A percentile compares a stretch with the other conserved stretches of the same genome.
phyloP scores from a whole-genome alignment of 345 rosid genomes.

The Sonneratia alba region DNA sequence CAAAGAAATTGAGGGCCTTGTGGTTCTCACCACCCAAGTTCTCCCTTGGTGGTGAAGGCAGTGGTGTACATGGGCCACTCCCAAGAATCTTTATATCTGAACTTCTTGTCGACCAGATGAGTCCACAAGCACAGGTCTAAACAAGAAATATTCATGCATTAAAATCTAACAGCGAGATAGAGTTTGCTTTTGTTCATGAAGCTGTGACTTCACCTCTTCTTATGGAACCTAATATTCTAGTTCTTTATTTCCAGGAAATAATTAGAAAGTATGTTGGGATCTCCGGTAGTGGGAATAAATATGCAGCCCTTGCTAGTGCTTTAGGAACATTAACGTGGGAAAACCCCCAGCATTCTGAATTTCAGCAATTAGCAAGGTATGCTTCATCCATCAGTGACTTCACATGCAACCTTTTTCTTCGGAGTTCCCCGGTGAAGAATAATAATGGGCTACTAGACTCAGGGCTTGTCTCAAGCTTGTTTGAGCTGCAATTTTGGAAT shows the following conservation, averaged over 20 bases:
- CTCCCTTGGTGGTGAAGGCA: constrained; percentile 29
- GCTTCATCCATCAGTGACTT: neutral
- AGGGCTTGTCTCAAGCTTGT: neutral
- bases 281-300: constrained; percentile 50
- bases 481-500: neutral
- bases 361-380: constrained; percentile 74
- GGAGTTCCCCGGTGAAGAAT: neutral
- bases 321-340: constrained; percentile 76
- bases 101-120: constrained; percentile 76
- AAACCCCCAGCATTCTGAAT: constrained; percentile 62
- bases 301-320: constrained; percentile 76
- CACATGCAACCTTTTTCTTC: neutral
- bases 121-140: constrained; percentile 63
- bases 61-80: constrained; percentile 62
- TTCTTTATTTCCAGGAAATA: constrained; percentile 49
- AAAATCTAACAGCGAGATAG: neutral
- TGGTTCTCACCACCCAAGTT: constrained; percentile 84
- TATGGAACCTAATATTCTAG: neutral
- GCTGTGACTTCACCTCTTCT: neutral
- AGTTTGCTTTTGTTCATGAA: neutral
- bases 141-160: neutral
- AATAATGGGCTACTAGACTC: neutral
- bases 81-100: constrained; percentile 89
- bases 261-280: constrained; percentile 46
- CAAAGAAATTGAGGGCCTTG: constrained; percentile 76